Percentiles rank a stretch among this genome's conserved stretches.
These are phyloP conservation scores for Cystoderma amianthinum DNA, from an alignment of 768 basidiomycete species.

Conservation along the genomic window DNA sequence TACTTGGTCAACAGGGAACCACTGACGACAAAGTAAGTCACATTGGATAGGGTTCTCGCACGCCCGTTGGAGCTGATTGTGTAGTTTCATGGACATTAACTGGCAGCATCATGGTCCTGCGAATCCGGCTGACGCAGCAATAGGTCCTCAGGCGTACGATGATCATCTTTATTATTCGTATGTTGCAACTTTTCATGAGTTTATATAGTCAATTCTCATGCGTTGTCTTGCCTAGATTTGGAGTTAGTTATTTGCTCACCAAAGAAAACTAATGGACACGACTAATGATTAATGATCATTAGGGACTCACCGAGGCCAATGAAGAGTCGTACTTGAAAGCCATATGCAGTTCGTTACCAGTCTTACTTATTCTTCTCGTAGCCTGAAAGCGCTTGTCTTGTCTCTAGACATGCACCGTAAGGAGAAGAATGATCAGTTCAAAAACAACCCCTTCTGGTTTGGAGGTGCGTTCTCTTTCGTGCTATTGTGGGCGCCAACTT, in stretches of 20 bases:
- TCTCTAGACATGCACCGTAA: no score
- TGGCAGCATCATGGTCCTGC: conserved; percentile 69
- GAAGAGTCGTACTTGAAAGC: conserved; percentile 56
- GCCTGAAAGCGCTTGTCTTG: no score
- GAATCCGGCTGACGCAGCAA: conserved; percentile 64
- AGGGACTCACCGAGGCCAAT: conserved; percentile 68
- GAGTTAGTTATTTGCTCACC: conserved; percentile 1
- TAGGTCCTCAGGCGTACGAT: conserved; percentile 71
- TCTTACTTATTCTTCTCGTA: no score
- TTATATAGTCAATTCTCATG: no score
- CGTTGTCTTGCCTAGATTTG: no score
- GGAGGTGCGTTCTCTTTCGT: conserved; percentile 17
- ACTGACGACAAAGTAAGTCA: conserved; percentile 35
- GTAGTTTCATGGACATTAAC: conserved; percentile 77
- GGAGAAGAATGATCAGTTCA: no score
- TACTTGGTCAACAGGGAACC: conserved; percentile 6
- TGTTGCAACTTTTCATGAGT: no score
- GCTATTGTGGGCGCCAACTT: not conserved
- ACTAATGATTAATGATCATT: not conserved
- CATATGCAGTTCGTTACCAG: conserved; percentile 58
- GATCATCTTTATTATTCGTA: conserved; percentile 76
- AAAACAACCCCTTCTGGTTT: conserved; percentile 32
- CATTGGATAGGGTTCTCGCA: no score
- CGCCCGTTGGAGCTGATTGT: no score
- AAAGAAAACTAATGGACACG: not conserved